Evolutionary conservation across 2,329 filamentous ascomycete genomes (phyloP), one percentile per base, ranked within the genome.

Genomic region (Nigrograna mackinnonii): DNA sequence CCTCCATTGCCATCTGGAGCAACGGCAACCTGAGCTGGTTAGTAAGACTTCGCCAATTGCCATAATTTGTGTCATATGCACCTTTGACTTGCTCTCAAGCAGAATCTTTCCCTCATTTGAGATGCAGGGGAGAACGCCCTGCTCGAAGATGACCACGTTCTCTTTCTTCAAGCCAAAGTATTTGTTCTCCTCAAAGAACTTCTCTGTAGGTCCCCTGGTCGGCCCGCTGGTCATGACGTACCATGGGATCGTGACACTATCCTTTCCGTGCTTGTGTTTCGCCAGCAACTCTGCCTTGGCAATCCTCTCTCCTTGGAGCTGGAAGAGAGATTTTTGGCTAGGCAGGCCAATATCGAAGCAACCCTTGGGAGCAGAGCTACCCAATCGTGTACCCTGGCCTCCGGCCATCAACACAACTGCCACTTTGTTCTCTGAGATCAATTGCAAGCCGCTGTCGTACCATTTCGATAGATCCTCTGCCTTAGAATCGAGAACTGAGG

Each of bases 151-250:
- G 55, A 86, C 73, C 47, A 99, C 86, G 64, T 99, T 94, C 68
- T 87, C 84, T 72, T 88, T 82, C 55, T 86, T 79, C 46, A 99
- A 75, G 5, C 94, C 94, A 69, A 99, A 99, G 78, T 91, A 97
- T 44, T 83, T 82, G 77, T 97, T 80, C 71, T 95, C 79, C 67
- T 87, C 75, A 71, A 99, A 97, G 77, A 94, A 99, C 49, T 87
- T 78, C 77, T 96, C 88, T n/a, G 94, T 99, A 30, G 91, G 89
- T 48, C 83, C 84, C 55, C 91, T 83, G 6, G 94, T 99, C 34
- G 94, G 94, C 4, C 94, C 94, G 62, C 90, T 96, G 60, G 94
- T 99, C 94, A 99, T 99, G 71, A 99, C 90, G 74, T 99, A 99
- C 94, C 94, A 99, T 11, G 94, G 94, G 31, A 97, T 85, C 22